phyloP scores from a whole-genome alignment of 2,329 filamentous ascomycete genomes.

The Epichloe amarillans region DNA sequence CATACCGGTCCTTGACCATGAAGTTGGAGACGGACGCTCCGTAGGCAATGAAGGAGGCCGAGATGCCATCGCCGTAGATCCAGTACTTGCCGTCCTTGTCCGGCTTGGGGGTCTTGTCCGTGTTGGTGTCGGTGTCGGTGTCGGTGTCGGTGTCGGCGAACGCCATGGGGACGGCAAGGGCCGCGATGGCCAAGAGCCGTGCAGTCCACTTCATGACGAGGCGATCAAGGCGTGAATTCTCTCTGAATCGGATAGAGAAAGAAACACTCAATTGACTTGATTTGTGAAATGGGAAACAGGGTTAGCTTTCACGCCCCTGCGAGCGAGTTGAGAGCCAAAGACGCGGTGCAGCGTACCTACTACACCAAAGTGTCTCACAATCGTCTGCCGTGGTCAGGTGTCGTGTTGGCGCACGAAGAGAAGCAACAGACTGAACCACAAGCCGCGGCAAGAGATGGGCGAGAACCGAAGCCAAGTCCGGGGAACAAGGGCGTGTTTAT shows the following conservation, averaged over 20 bases:
- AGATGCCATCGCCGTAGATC: slow-evolving; percentile 52
- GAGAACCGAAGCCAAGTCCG: not conserved
- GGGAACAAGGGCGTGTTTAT: not conserved
- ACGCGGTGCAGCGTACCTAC: not conserved
- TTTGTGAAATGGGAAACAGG: not conserved
- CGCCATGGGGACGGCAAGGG: slow-evolving; percentile 9
- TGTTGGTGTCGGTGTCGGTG: slow-evolving; percentile 2
- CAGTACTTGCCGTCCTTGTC: slow-evolving; percentile 58
- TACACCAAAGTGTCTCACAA: not conserved
- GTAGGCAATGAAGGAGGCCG: slow-evolving; percentile 59
- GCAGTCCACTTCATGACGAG: slow-evolving; percentile 12
- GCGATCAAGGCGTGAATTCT: not conserved
- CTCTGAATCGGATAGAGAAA: not conserved
- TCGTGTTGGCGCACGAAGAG: too few species aligned
- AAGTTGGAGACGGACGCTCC: slow-evolving; percentile 62
- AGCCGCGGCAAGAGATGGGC: not conserved
- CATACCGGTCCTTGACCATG: slow-evolving; percentile 55
- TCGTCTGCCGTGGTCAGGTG: too few species aligned
- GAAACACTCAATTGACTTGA: not conserved
- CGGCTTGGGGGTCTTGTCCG: slow-evolving; percentile 19
- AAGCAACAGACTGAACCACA: too few species aligned
- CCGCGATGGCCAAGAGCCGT: slow-evolving; percentile 7
- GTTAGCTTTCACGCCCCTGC: not conserved
- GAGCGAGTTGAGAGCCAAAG: not conserved
- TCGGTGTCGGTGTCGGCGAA: slow-evolving; percentile 2